phyloP scores from a whole-genome alignment of 768 basidiomycete genomes.

The Russula brevipes region DNA sequence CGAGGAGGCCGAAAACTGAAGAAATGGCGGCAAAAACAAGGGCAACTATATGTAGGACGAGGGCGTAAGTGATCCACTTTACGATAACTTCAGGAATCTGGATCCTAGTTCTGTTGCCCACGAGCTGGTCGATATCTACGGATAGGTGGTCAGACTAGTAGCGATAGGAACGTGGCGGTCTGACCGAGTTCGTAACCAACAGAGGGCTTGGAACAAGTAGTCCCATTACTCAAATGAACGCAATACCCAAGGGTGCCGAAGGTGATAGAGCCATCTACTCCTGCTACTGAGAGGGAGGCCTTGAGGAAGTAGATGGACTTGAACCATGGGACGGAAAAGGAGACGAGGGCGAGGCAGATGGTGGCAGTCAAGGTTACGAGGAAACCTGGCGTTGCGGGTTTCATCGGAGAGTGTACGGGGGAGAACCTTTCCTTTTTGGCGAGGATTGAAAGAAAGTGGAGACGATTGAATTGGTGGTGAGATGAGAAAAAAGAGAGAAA shows the following conservation, averaged over 20 bases:
- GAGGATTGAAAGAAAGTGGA: not conserved
- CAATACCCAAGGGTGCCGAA: constrained; percentile 94
- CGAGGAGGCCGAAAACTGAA: constrained; percentile 77
- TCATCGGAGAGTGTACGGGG: constrained; percentile 39
- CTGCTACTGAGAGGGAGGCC: constrained; percentile 50
- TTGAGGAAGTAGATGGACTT: constrained; percentile 88
- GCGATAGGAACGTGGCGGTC: constrained; percentile 25
- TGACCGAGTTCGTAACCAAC: constrained; percentile 87
- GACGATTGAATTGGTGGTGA: not conserved
- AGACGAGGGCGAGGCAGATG: constrained; percentile 73
- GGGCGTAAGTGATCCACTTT: constrained; percentile 93
- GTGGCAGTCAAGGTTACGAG: constrained; percentile 77
- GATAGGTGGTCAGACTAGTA: not conserved
- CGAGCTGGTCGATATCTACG: constrained; percentile 74
- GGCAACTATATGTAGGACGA: constrained; percentile 89
- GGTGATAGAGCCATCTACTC: constrained; percentile 56
- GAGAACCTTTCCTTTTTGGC: not conserved
- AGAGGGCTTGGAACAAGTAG: constrained; percentile 70
- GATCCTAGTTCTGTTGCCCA: constrained; percentile 60
- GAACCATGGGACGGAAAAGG: constrained; percentile 86
- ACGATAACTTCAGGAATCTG: constrained; percentile 78
- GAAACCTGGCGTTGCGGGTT: constrained; percentile 89
- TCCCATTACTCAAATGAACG: constrained; percentile 46
- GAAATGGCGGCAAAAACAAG: constrained; percentile 66
- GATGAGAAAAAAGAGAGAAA: not conserved